These are phyloP conservation scores for Phlebiopsis gigantea DNA, from an alignment of 768 basidiomycete genomes.

Conservation along the genomic window DNA sequence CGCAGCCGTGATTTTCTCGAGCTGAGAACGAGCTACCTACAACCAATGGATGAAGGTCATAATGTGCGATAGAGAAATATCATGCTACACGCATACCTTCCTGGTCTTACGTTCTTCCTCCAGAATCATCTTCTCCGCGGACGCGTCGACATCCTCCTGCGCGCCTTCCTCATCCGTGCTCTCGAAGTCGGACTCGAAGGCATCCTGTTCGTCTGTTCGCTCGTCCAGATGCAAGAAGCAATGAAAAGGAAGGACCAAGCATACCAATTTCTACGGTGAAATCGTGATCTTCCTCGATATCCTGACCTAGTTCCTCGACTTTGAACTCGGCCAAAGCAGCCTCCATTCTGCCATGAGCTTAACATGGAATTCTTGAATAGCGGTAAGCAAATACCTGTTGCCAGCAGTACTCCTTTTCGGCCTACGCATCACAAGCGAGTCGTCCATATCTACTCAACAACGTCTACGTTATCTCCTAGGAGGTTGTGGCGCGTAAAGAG, in stretches of 20 bases:
- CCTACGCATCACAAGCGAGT: constrained; percentile 52
- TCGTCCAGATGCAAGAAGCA: neutral
- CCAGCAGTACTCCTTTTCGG: constrained; percentile 72
- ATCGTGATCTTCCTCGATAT: constrained; percentile 69
- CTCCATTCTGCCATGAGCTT: constrained; percentile 52
- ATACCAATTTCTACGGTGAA: constrained; percentile 63
- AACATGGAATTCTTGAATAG: neutral
- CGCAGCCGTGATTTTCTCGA: constrained; percentile 59
- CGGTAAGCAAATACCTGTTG: constrained; percentile 47
- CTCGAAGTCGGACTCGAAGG: constrained; percentile 81
- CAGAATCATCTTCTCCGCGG: constrained; percentile 48
- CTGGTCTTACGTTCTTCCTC: constrained; percentile 56
- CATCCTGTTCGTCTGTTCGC: constrained; percentile 69
- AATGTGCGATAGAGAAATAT: neutral
- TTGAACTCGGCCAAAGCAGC: constrained; percentile 70
- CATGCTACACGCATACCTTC: constrained; percentile 33
- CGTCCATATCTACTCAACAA: constrained; percentile 25
- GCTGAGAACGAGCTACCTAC: constrained; percentile 49
- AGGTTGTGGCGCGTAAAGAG: too few species aligned
- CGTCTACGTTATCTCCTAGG: too few species aligned
- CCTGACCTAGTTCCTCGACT: constrained; percentile 42
- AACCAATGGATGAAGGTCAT: neutral
- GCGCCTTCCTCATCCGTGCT: constrained; percentile 69
- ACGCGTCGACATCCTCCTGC: constrained; percentile 44
- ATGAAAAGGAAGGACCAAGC: neutral